A percentile compares a stretch with the other conserved stretches of the same genome.
phyloP scores from a whole-genome alignment of 2,329 filamentous ascomycete genomes.

The Fusarium azukiicola region DNA sequence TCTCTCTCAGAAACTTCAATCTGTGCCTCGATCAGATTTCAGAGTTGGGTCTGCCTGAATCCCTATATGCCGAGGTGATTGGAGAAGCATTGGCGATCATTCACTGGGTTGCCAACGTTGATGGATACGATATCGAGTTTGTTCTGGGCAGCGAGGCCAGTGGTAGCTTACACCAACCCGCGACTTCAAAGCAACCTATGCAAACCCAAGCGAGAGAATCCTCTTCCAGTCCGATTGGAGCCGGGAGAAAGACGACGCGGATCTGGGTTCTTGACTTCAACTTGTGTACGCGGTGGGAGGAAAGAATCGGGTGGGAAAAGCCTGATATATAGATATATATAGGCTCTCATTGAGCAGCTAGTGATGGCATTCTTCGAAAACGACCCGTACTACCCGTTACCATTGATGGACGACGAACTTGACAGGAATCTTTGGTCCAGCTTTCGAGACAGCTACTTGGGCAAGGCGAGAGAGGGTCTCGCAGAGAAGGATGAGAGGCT shows the following conservation, averaged over 20 bases:
- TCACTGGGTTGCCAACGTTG: constrained; percentile 48
- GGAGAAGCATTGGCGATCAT: constrained; percentile 49
- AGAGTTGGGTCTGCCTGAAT: constrained; percentile 28
- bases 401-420: constrained; percentile 30
- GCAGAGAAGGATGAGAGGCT: not conserved
- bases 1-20: constrained; percentile 50
- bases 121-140: constrained; percentile 50
- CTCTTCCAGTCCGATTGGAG: not conserved
- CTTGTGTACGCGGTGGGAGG: constrained; percentile 34
- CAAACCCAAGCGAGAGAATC: not conserved
- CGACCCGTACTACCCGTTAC: constrained; percentile 52
- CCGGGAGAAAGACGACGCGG: not conserved
- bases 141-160: constrained; percentile 41
- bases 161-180: too few species aligned
- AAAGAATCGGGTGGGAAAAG: constrained; percentile 27
- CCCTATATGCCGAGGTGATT: constrained; percentile 37
- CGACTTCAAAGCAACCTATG: not conserved
- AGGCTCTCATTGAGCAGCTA: constrained; percentile 41
- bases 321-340: not conserved
- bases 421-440: constrained; percentile 40
- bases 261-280: constrained; percentile 53
- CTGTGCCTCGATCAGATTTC: constrained; percentile 49
- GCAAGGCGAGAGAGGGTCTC: not conserved
- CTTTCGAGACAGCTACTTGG: constrained; percentile 30
- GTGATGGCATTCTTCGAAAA: constrained; percentile 50